Evolutionary conservation across 192 early-diverging fungal species (phyloP).

Genomic region (Linnemannia exigua): DNA sequence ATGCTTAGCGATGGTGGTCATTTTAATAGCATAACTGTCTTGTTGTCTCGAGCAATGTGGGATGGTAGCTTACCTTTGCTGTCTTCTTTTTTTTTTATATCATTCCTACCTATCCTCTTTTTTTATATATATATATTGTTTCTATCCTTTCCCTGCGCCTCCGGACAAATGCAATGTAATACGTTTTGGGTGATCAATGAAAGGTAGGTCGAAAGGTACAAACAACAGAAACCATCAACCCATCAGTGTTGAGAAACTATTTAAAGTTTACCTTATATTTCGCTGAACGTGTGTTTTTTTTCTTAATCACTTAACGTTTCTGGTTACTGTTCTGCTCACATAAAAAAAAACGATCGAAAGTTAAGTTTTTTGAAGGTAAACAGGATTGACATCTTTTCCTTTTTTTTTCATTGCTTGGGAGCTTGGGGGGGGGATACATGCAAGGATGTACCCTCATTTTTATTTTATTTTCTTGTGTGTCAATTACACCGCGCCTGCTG

Average conservation of each 20-base stretch:
- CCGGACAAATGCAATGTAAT: too few relatives aligned
- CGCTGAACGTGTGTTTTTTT: not conserved
- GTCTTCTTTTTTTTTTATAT: too few relatives aligned
- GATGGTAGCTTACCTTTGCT: too few relatives aligned
- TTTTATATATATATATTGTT: too few relatives aligned
- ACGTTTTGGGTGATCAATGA: not conserved
- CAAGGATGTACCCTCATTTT: not conserved
- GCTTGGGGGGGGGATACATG: not conserved
- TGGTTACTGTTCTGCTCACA: not conserved
- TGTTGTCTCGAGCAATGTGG: too few relatives aligned
- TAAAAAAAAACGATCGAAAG: conserved; percentile 1
- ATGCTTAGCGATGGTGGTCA: not conserved
- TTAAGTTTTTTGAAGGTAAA: not conserved
- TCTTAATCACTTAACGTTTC: not conserved
- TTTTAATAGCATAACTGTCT: too few relatives aligned
- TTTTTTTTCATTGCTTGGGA: not conserved
- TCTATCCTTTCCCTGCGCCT: too few relatives aligned
- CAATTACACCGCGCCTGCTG: not conserved
- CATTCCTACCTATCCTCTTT: too few relatives aligned
- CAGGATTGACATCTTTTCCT: not conserved
- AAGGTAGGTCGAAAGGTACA: not conserved
- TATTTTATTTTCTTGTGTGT: not conserved
- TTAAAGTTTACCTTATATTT: not conserved
- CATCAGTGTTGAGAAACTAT: not conserved
- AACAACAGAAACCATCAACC: not conserved